A percentile compares a stretch with the other conserved stretches of the same genome.
phyloP scores from a whole-genome alignment of 2,329 filamentous ascomycete species.

The Purpureocillium lavendulum region DNA sequence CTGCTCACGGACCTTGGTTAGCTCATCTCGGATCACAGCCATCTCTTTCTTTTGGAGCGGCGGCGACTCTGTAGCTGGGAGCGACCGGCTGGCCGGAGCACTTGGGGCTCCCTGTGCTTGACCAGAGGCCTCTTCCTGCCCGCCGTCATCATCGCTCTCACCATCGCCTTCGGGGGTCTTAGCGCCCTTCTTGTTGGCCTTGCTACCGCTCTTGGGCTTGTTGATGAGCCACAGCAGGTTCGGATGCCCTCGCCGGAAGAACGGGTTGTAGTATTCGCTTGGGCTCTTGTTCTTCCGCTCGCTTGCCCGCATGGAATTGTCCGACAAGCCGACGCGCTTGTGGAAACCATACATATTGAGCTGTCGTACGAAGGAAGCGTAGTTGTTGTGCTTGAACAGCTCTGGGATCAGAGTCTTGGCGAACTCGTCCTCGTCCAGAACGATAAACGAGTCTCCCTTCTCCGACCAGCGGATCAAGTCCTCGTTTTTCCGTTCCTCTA shows the following conservation, averaged over 20 bases:
- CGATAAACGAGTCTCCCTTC: conserved; percentile 92
- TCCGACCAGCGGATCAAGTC: conserved; percentile 96
- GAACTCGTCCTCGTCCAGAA: conserved; percentile 95
- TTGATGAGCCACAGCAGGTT: conserved; percentile 94
- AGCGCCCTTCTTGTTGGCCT: conserved; percentile 40
- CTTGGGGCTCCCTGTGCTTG: conserved; percentile 12
- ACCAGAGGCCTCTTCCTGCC: conserved; percentile 28
- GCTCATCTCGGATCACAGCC: conserved; percentile 66
- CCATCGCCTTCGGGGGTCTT: conserved; percentile 63
- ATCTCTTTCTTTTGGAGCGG: conserved; percentile 64
- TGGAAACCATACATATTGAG: conserved; percentile 98
- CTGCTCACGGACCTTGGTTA: conserved; percentile 74
- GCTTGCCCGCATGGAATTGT: conserved; percentile 96
- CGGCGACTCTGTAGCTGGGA: conserved; percentile 36
- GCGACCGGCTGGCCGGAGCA: conserved; percentile 17
- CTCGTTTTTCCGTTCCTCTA: conserved; percentile 87
- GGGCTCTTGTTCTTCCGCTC: conserved; percentile 97
- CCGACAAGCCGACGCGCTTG: conserved; percentile 86
- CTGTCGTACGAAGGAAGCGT: conserved; percentile 91
- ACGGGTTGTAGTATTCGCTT: conserved; percentile 96
- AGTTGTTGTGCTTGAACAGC: conserved; percentile 98
- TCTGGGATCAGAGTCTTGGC: conserved; percentile 95
- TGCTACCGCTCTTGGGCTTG: conserved; percentile 75
- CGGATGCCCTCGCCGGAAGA: conserved; percentile 86
- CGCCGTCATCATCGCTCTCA: conserved; percentile 48